These are phyloP conservation scores for Agapanthus africanus DNA, from an alignment of 106 monocot genomes.

Conservation along the genomic window DNA sequence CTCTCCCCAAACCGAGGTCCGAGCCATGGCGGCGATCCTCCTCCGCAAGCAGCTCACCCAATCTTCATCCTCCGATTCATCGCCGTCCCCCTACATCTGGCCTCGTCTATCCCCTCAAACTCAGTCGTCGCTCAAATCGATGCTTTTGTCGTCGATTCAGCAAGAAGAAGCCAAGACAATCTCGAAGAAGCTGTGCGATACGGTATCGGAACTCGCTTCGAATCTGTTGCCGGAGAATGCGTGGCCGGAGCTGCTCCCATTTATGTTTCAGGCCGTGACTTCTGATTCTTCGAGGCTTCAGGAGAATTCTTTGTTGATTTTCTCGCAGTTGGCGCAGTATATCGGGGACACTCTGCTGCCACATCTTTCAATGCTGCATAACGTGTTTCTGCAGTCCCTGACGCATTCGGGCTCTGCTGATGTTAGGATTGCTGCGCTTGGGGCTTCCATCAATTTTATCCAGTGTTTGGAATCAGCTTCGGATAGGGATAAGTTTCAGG, in stretches of 20 bases:
- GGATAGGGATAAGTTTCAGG: slow-evolving; percentile 67
- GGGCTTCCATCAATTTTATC: slow-evolving; percentile 69
- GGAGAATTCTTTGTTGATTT: slow-evolving; percentile 73
- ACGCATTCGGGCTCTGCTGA: slow-evolving; percentile 57
- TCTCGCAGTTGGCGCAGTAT: slow-evolving; percentile 74
- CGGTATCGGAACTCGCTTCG: slow-evolving; percentile 79
- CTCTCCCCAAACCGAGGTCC: slow-evolving; percentile 56
- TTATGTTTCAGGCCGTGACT: slow-evolving; percentile 80
- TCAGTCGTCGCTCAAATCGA: slow-evolving; percentile 52
- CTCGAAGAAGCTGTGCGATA: slow-evolving; percentile 85
- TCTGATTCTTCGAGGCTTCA: slow-evolving; percentile 52
- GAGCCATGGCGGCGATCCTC: slow-evolving; percentile 80
- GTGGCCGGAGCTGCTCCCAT: slow-evolving; percentile 92
- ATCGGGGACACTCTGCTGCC: slow-evolving; percentile 66
- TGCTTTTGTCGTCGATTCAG: slow-evolving; percentile 54
- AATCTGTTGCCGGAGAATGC: slow-evolving; percentile 61
- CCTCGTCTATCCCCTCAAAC: slow-evolving; percentile 43
- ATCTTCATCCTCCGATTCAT: slow-evolving; percentile 24
- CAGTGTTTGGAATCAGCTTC: slow-evolving; percentile 56
- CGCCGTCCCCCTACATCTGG: slow-evolving; percentile 30
- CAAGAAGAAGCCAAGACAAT: slow-evolving; percentile 53
- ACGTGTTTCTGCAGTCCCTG: slow-evolving; percentile 53
- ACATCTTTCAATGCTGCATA: slow-evolving; percentile 70
- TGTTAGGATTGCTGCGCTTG: slow-evolving; percentile 73
- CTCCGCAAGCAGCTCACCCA: slow-evolving; percentile 69